phyloP scores from a whole-genome alignment of 805 yeast genomes.

The Lachancea dasiensis region DNA sequence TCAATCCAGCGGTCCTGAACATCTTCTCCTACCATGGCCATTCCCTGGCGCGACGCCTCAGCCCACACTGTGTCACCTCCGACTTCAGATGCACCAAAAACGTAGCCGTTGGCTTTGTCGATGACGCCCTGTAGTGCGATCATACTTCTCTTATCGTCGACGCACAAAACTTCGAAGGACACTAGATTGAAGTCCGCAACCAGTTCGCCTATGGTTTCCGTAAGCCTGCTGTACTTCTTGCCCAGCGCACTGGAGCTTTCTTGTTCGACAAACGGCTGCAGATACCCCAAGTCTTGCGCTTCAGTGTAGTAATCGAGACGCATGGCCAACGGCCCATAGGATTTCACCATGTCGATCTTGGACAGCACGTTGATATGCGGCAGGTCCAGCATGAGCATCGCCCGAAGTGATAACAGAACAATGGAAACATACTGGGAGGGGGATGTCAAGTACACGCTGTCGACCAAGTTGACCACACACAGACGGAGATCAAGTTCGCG shows the following conservation, averaged over 20 bases:
- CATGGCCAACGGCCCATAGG: conserved; percentile 79
- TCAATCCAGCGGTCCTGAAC: conserved; percentile 96
- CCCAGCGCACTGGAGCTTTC: conserved; percentile 67
- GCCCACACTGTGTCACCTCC: conserved; percentile 99
- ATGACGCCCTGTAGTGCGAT: conserved; percentile 67
- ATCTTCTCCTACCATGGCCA: conserved; percentile 50
- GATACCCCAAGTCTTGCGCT: conserved; percentile 71
- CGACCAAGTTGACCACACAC: conserved; percentile 82
- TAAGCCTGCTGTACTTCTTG: conserved; percentile 55
- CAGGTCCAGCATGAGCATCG: conserved; percentile 87
- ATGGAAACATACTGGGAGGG: conserved; percentile 89
- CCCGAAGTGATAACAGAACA: conserved; percentile 69
- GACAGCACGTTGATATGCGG: conserved; percentile 93
- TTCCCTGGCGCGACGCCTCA: conserved; percentile 85
- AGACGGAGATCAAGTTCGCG: conserved; percentile 62
- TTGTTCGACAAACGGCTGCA: conserved; percentile 61
- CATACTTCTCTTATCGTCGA: conserved; percentile 91
- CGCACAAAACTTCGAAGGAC: conserved; percentile 79
- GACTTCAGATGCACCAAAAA: conserved; percentile 85
- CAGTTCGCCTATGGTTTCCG: conserved; percentile 73
- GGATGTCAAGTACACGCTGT: conserved; percentile 70
- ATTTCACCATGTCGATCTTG: conserved; percentile 75
- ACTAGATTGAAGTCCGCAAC: conserved; percentile 85
- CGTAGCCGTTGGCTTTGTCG: conserved; percentile 91
- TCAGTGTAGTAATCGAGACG: conserved; percentile 83